phyloP scores from a whole-genome alignment of 257 asterid genomes.

The Verbena officinalis region DNA sequence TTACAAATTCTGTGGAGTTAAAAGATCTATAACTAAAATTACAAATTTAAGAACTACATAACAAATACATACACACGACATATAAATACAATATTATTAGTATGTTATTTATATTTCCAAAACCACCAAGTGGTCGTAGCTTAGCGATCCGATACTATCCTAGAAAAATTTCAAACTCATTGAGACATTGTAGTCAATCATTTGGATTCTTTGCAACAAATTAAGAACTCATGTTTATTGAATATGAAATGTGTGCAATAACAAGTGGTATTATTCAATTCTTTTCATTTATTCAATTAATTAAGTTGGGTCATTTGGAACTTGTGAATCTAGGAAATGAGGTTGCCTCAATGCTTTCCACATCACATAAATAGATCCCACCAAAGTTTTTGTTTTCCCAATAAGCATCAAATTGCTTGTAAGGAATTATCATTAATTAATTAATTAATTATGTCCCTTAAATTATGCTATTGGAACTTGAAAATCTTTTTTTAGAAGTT shows the following conservation, averaged over 20 bases:
- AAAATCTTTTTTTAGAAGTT: neutral
- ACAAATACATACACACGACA: no score
- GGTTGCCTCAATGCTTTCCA: no score
- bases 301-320: neutral
- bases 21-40: no score
- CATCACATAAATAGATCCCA: neutral
- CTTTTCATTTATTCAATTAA: neutral
- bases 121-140: no score
- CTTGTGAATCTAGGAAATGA: neutral
- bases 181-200: neutral
- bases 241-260: neutral
- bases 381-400: slow-evolving; percentile 7
- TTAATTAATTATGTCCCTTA: slow-evolving; percentile 14
- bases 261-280: neutral
- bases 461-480: slow-evolving; percentile 19
- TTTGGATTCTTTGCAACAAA: neutral
- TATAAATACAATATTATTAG: no score
- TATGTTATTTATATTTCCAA: no score
- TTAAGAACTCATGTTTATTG: neutral
- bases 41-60: no score
- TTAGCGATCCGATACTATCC: no score
- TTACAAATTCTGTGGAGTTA: no score
- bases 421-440: slow-evolving; percentile 9
- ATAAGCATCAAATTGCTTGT: slow-evolving; percentile 14
- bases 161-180: neutral